Base-by-base conservation (phyloP, 2,329 filamentous ascomycete species). In the Thelonectria discophora region DNA sequence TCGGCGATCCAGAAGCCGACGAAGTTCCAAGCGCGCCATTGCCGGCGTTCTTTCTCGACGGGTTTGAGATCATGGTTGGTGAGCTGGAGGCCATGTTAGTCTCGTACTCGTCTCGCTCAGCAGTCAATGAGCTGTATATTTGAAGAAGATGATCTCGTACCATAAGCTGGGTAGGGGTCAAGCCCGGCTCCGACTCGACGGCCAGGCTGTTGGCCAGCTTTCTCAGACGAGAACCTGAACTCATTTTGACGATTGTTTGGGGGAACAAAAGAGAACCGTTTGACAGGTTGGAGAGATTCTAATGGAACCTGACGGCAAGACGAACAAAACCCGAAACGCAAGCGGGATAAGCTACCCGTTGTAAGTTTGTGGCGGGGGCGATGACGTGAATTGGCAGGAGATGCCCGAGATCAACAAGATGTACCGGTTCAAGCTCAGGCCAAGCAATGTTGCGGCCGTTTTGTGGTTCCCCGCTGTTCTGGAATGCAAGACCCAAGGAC, bases 11-110 rank as follows among this genome's bases (percentile, higher is more conserved):
- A 94, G 74, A 95, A 95, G 13, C 88, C 91, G 42, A 97, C 90
- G 74, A 93, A 97, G 77, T 97, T 97, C 87, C 90, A 93, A 30
- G 90, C 80, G 17, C 88, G 88, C 93, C 94, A 97, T 84, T 92
- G 87, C 56, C 94, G 88, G 60, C 92, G 87, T 65, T 86, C 87
- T 15, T 88, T 88, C 74, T 96, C 93, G 53, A 97, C 92, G 72
- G 88, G 82, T 74, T 92, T 93, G 66, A 95, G 82, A 77, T 95
- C 92, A 75, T 92, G 79, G 76, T 97, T 97, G 68, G 88, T 91
- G 74, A 97, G 85, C 86, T 87, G 73, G 18, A 21, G 27, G 40
- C 49, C 43, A 61, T 46, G 51, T 72, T 46, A 71, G 68, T 56
- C 63, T 15, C 50, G 45, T 39, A 17, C 54, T 55, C 5, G 15